Evolutionary conservation across 371 early-diverging fungal species (phyloP).

Genomic region (Mucor lusitanicus): DNA sequence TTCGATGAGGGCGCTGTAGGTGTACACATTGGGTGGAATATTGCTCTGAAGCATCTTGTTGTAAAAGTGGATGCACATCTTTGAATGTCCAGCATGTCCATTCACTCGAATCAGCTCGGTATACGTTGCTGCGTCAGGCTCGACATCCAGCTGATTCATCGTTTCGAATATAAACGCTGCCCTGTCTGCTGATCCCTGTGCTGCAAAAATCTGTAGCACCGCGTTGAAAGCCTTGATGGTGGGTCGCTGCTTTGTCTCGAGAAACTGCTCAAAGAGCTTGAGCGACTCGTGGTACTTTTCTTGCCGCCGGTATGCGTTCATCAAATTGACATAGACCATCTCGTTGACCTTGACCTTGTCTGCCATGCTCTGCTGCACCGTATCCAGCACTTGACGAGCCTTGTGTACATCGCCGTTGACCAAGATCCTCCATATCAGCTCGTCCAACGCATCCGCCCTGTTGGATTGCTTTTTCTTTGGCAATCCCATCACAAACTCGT

Average conservation of each 20-base stretch:
- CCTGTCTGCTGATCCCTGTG: slow-evolving; percentile 34
- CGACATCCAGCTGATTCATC: slow-evolving; percentile 35
- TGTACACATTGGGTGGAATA: slow-evolving; percentile 50
- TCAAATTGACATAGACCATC: slow-evolving; percentile 31
- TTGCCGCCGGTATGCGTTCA: slow-evolving; percentile 27
- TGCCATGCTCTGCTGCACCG: neutral
- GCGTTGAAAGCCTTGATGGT: slow-evolving; percentile 48
- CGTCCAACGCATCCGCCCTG: slow-evolving; percentile 30
- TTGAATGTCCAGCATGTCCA: slow-evolving; percentile 23
- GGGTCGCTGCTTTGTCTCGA: slow-evolving; percentile 35
- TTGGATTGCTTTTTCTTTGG: slow-evolving; percentile 14
- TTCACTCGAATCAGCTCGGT: slow-evolving; percentile 51
- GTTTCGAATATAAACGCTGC: slow-evolving; percentile 38
- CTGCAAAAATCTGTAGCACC: slow-evolving; percentile 46
- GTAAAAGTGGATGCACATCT: slow-evolving; percentile 37
- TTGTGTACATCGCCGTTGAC: slow-evolving; percentile 13
- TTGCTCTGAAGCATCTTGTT: slow-evolving; percentile 40
- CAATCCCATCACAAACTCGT: slow-evolving; percentile 20
- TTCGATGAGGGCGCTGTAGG: slow-evolving; percentile 54
- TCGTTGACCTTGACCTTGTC: slow-evolving; percentile 21
- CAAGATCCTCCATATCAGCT: slow-evolving; percentile 28
- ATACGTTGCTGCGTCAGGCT: slow-evolving; percentile 51
- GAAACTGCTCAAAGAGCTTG: slow-evolving; percentile 41
- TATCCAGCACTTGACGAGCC: slow-evolving; percentile 20
- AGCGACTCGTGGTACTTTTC: slow-evolving; percentile 34